A percentile compares a stretch with the other conserved stretches of the same genome.
Evolutionary conservation across 2,329 filamentous ascomycete genomes (phyloP).

Genomic region (Exophiala calicioides): DNA sequence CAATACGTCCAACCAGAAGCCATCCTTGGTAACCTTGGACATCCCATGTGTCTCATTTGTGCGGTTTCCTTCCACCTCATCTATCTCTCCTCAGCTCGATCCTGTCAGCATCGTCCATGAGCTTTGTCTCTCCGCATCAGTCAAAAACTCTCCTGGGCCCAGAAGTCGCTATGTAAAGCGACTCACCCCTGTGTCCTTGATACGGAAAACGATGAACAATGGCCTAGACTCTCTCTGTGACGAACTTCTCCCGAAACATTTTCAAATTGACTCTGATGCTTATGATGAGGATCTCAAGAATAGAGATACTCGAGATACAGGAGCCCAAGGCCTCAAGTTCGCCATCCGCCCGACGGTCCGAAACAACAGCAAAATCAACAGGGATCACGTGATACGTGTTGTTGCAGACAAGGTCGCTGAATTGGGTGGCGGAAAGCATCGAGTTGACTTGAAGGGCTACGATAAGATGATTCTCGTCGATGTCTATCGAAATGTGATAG

Average conservation of each 20-base stretch:
- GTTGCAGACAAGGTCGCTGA: slow-evolving; percentile 55
- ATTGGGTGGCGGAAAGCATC: slow-evolving; percentile 52
- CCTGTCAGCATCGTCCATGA: slow-evolving; percentile 61
- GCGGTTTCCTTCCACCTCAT: slow-evolving; percentile 11
- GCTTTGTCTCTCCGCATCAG: slow-evolving; percentile 59
- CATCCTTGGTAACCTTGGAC: slow-evolving; percentile 24
- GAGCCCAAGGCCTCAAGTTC: slow-evolving; percentile 47
- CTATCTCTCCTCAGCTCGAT: slow-evolving; percentile 52
- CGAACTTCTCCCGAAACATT: slow-evolving; percentile 60
- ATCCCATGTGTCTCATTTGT: slow-evolving; percentile 34
- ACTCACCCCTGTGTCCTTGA: slow-evolving; percentile 60
- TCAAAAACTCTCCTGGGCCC: slow-evolving; percentile 50
- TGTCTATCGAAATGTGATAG: slow-evolving; percentile 63
- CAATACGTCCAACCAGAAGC: slow-evolving; percentile 35
- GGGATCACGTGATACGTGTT: slow-evolving; percentile 61
- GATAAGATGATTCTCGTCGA: slow-evolving; percentile 64
- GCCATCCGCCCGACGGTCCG: slow-evolving; percentile 64
- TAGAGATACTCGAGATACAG: background rate
- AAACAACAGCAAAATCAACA: slow-evolving; percentile 58
- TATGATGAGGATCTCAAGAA: slow-evolving; percentile 47
- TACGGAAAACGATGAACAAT: slow-evolving; percentile 59
- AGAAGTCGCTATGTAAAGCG: slow-evolving; percentile 61
- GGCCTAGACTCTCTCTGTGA: slow-evolving; percentile 59
- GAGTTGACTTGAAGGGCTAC: slow-evolving; percentile 62
- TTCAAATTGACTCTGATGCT: slow-evolving; percentile 47